Evolutionary conservation across 2,329 filamentous ascomycete genomes (phyloP).

Genomic region (Aaosphaeria pasadenensis): DNA sequence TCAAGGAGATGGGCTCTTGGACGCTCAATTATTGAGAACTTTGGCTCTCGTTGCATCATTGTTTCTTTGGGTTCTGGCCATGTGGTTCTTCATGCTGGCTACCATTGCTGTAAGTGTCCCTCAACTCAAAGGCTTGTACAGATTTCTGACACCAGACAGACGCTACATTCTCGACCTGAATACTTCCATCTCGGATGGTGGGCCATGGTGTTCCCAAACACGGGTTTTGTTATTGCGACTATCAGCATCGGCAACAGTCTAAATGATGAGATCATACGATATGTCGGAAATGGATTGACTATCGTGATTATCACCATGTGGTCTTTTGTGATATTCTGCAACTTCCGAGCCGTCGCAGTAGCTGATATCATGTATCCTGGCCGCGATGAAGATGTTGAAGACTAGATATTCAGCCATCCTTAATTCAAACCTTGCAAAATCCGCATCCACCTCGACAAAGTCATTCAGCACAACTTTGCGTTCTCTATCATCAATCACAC

Average conservation of each 20-base stretch:
- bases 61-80: conserved; percentile 62
- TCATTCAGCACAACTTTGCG: neutral
- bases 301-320: conserved; percentile 53
- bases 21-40: conserved; percentile 42
- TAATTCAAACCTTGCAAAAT: neutral
- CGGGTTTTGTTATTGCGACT: conserved; percentile 43
- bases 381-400: conserved; percentile 55
- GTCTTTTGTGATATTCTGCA: conserved; percentile 52
- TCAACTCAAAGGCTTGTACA: conserved; percentile 20
- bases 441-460: neutral
- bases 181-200: conserved; percentile 65
- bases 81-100: conserved; percentile 55
- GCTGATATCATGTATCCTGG: conserved; percentile 57
- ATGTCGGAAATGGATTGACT: conserved; percentile 48
- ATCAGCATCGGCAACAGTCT: conserved; percentile 38
- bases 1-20: conserved; percentile 46
- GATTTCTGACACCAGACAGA: conserved; percentile 15
- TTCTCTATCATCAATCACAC: neutral
- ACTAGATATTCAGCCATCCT: conserved; percentile 10
- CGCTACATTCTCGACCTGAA: conserved; percentile 29
- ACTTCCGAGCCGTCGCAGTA: conserved; percentile 50
- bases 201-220: conserved; percentile 52
- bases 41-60: conserved; percentile 51
- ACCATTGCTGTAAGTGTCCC: conserved; percentile 33
- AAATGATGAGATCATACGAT: conserved; percentile 33